Evolutionary conservation across 306 rosid genomes (phyloP), one percentile per base, ranked within the genome.

Genomic region (Prunus armeniaca): DNA sequence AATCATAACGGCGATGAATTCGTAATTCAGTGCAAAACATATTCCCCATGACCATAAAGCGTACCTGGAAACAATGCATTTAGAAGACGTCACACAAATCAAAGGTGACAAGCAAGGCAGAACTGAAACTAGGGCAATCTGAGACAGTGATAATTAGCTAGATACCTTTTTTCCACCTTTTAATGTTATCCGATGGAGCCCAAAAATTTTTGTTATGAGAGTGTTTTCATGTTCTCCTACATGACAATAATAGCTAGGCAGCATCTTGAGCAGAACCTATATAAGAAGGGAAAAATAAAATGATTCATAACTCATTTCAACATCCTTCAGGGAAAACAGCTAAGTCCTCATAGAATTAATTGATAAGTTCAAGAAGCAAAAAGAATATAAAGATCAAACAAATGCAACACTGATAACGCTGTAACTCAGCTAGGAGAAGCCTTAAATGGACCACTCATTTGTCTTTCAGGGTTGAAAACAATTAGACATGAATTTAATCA

Each of bases 41-140:
- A 82, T 95, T 95, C 66, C 99, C 99, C 99, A 95, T 95, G 79
- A 95, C 98, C 83, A 95, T 91, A 74, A 95, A 95, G 38, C 98
- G 98, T 54, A 95, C 96, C 99, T 95, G 76, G 62, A 76, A 41
- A 65, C 54, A 85, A 72, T 85, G 80, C 52, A 80, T 46, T 30
- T 79, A 74, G 52, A 78, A 73, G 72, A 52, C 43, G 65, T 72
- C 66, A 80, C 5, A 71, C 65, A 17, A 58, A 61, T 24, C 73
- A 76, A 49, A 57, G 67, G 65, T 56, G 55, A 71, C 79, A 68
- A 56, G 54, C 41, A 50, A 8, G 51, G 19, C 73, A 73, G 60
- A 73, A 70, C 76, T 58, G 73, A 76, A 79, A 56, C 71, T 12
- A 81, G 69, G 73, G 72, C 32, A 45, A 80, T 69, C 71, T 62